Percentiles rank a stretch among this genome's conserved stretches.
Conservation (phyloP, 1,139 yeast genomes). For the Taiozyma sp. region DNA sequence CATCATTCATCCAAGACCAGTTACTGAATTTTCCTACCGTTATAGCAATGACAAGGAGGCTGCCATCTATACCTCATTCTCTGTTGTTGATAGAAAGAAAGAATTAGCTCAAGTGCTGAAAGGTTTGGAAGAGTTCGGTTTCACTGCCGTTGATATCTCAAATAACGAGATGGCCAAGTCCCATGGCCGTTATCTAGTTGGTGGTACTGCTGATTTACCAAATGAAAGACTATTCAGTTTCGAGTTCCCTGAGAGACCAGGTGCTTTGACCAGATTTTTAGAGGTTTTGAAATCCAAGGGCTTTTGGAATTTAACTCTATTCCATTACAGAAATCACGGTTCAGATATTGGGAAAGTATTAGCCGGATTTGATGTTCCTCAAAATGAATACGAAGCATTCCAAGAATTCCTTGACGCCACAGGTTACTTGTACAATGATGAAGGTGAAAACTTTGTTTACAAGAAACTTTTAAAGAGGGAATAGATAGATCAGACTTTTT, state of each 20-base stretch:
- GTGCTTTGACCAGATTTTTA: slow-evolving; percentile 81
- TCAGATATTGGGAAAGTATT: slow-evolving; percentile 89
- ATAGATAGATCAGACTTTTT: neutral
- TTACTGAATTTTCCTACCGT: slow-evolving; percentile 93
- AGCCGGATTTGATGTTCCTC: slow-evolving; percentile 86
- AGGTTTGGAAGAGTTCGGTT: slow-evolving; percentile 43
- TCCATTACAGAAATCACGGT: slow-evolving; percentile 97
- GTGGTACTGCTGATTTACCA: slow-evolving; percentile 69
- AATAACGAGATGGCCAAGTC: slow-evolving; percentile 92
- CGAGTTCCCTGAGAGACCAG: slow-evolving; percentile 97
- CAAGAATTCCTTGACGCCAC: slow-evolving; percentile 63
- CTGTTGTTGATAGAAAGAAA: slow-evolving; percentile 66
- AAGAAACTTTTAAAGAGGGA: slow-evolving; percentile 53
- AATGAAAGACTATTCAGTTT: slow-evolving; percentile 78
- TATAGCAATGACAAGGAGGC: slow-evolving; percentile 50
- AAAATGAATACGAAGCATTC: slow-evolving; percentile 58
- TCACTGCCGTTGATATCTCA: slow-evolving; percentile 78
- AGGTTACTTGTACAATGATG: slow-evolving; percentile 78
- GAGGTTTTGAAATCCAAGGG: slow-evolving; percentile 49
- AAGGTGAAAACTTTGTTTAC: slow-evolving; percentile 80
- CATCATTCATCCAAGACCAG: slow-evolving; percentile 77
- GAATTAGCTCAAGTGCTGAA: slow-evolving; percentile 43
- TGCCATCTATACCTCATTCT: slow-evolving; percentile 82
- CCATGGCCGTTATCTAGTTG: slow-evolving; percentile 94
- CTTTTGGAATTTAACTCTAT: slow-evolving; percentile 88